Evolutionary conservation across 768 basidiomycete species (phyloP).

Genomic region (Calocybe indica): DNA sequence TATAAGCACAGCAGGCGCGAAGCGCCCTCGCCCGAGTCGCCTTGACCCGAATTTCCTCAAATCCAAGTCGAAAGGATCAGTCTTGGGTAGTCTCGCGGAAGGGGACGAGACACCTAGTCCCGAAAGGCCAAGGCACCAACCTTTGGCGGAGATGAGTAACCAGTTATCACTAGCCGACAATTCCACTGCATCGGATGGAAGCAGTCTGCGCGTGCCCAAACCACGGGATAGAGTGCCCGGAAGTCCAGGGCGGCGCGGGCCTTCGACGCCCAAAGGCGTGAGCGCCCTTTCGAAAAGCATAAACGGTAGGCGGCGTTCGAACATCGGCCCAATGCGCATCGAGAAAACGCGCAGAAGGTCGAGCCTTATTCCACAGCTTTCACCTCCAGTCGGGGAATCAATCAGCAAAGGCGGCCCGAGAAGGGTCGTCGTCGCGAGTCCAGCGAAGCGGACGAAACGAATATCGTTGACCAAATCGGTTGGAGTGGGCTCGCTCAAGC

Average conservation of each 20-base stretch:
- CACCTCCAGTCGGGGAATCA: slow-evolving; percentile 35
- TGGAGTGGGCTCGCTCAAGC: slow-evolving; percentile 22
- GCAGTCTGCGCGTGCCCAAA: slow-evolving; percentile 32
- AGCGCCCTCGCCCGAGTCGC: slow-evolving; percentile 57
- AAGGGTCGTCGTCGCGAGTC: slow-evolving; percentile 43
- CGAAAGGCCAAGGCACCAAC: slow-evolving; percentile 27
- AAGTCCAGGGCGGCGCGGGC: slow-evolving; percentile 47
- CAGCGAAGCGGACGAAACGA: slow-evolving; percentile 55
- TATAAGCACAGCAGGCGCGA: slow-evolving; percentile 23
- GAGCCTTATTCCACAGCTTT: slow-evolving; percentile 72
- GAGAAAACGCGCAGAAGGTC: slow-evolving; percentile 74
- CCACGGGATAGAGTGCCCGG: slow-evolving; percentile 26
- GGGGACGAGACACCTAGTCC: slow-evolving; percentile 52
- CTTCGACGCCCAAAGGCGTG: slow-evolving; percentile 35
- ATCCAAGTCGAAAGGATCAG: slow-evolving; percentile 36
- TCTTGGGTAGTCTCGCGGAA: slow-evolving; percentile 63
- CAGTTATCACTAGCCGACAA: slow-evolving; percentile 28
- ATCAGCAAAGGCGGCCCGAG: slow-evolving; percentile 18
- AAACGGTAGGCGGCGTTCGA: slow-evolving; percentile 59
- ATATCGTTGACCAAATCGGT: slow-evolving; percentile 43
- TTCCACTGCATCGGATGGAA: slow-evolving; percentile 20
- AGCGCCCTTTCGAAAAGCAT: slow-evolving; percentile 15
- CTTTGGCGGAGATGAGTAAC: slow-evolving; percentile 65
- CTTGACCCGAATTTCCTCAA: slow-evolving; percentile 69
- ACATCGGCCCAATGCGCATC: slow-evolving; percentile 67